Percentiles rank a stretch among this genome's conserved stretches.
Evolutionary conservation across 495 filamentous ascomycete species (phyloP).

Genomic region (Penicillium antarcticum): DNA sequence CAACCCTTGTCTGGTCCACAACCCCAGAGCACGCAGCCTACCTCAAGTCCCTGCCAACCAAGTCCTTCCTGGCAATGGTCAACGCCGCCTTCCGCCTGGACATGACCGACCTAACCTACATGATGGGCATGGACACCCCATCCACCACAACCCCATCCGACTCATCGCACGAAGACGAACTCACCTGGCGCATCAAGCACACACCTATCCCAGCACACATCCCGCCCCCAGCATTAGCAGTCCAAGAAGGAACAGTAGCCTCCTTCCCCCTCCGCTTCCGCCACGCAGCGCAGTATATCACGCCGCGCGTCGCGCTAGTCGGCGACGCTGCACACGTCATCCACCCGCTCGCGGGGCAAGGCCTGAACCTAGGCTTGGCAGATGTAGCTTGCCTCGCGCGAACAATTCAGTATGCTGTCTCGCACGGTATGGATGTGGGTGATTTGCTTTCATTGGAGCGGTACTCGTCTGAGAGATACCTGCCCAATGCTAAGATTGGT

Average conservation of each 20-base stretch:
- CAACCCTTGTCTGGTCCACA: slow-evolving; percentile 92
- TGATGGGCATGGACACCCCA: slow-evolving; percentile 58
- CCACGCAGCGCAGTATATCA: slow-evolving; percentile 88
- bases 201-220: slow-evolving; percentile 50
- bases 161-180: slow-evolving; percentile 61
- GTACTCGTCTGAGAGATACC: slow-evolving; percentile 76
- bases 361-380: slow-evolving; percentile 87
- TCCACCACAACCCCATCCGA: slow-evolving; percentile 9
- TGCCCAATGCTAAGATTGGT: slow-evolving; percentile 77
- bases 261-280: slow-evolving; percentile 88
- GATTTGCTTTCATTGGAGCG: slow-evolving; percentile 67
- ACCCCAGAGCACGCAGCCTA: slow-evolving; percentile 71
- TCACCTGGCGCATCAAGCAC: slow-evolving; percentile 76
- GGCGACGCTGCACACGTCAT: slow-evolving; percentile 94
- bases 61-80: slow-evolving; percentile 80
- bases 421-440: slow-evolving; percentile 83
- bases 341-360: slow-evolving; percentile 92
- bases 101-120: slow-evolving; percentile 74
- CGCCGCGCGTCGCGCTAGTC: slow-evolving; percentile 80
- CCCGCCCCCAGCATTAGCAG: slow-evolving; percentile 56
- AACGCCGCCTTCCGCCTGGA: slow-evolving; percentile 89
- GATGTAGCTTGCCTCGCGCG: slow-evolving; percentile 75
- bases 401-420: slow-evolving; percentile 72
- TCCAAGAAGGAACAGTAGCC: slow-evolving; percentile 79
- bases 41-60: slow-evolving; percentile 68